Conservation (phyloP, 805 yeast species). For the Ascoidea tarda region DNA sequence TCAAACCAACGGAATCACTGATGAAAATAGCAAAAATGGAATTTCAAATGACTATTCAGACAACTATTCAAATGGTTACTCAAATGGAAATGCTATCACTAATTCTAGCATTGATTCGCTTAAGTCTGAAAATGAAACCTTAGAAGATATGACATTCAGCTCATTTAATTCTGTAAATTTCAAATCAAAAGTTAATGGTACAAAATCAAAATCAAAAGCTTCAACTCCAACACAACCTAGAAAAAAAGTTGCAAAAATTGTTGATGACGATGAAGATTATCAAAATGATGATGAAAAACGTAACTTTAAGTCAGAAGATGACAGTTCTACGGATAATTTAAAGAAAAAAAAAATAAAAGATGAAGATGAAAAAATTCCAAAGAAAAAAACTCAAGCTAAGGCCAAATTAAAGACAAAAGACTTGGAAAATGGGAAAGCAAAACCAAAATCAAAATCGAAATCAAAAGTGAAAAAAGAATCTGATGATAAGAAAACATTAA, state of each 20-base stretch:
- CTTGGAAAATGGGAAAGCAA: constrained; percentile 1
- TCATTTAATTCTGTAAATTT: too few species aligned
- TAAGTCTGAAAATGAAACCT: too few species aligned
- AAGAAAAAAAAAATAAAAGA: constrained; percentile 1
- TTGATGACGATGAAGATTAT: constrained; percentile 8
- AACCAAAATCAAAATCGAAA: constrained; percentile 5
- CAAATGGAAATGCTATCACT: too few species aligned
- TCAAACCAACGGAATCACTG: too few species aligned
- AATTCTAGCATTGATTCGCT: too few species aligned
- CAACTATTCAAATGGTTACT: too few species aligned
- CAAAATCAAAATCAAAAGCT: too few species aligned
- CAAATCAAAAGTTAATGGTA: too few species aligned
- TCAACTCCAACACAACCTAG: neutral
- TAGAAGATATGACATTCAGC: too few species aligned
- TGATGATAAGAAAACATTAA: neutral
- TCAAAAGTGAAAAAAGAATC: constrained; percentile 8
- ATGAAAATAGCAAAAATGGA: too few species aligned
- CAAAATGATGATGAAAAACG: constrained; percentile 5
- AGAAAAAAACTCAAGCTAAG: constrained; percentile 2
- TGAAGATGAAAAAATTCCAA: constrained; percentile 1
- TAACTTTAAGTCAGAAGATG: neutral
- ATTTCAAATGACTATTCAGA: too few species aligned
- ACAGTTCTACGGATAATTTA: constrained; percentile 1
- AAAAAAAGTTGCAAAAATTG: constrained; percentile 3
- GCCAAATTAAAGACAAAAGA: constrained; percentile 1